Evolutionary conservation across 495 filamentous ascomycete genomes (phyloP), one percentile per base, ranked within the genome.

Genomic region (Glonium stellatum): DNA sequence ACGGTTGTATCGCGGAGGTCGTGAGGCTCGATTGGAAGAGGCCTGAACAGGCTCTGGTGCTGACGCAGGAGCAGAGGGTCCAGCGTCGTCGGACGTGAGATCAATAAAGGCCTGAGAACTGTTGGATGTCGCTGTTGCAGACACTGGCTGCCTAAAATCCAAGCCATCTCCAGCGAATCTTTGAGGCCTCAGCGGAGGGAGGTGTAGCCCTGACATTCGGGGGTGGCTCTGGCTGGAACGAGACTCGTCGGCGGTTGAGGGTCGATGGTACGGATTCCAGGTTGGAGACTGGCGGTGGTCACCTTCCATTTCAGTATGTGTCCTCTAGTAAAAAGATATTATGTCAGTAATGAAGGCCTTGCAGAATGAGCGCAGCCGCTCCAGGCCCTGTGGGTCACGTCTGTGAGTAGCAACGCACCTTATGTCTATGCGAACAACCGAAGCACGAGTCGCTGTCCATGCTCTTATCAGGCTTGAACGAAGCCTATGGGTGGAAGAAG

Each of bases 71-170:
- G 12, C 48, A 34, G 62, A 55, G 11, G 63, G 59, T 18, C 54
- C 58, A 36, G 56, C 51, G 47, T 67, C 65, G 18, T 67, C 61
- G 19, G 22, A 72, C 4, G 82, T 84, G 21, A 85, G 67, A 64
- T 85, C 82, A 19, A 85, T 82, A 5, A 83, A 71, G 27, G 27
- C 22, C 13, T 51, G 51, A 1, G 18, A 23, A 19, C 42, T 55
- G 31, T 13, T 52, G 3, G 27, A 31, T 31, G 27, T 31, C 3
- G 27, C 6, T 31, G 27, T 41, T 15, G 69, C 71, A 59, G 70
- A 70, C 8, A 73, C 66, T 8, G 81, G 80, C 23, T 77, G 72
- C 51, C 80, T 72, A 31, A 73, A 78, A 49, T 84, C 82, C 36
- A 77, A 68, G 12, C 78, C 75, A 67, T 81, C 76, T 15, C 79